These are phyloP conservation scores for Trametes gibbosa DNA, from an alignment of 768 basidiomycete genomes.

Conservation along the genomic window DNA sequence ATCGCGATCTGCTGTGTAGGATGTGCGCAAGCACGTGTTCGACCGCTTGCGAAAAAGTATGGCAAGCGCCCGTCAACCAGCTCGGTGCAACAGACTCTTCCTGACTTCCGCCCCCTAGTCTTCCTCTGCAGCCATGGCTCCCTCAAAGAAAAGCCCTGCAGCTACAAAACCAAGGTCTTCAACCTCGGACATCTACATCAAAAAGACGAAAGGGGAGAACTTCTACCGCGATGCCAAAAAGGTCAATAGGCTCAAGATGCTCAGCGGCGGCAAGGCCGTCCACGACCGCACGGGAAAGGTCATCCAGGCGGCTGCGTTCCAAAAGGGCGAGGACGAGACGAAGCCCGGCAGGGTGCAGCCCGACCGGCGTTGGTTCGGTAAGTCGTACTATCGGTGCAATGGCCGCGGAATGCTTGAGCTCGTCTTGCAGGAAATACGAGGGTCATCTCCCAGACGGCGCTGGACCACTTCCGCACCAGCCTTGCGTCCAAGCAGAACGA, in stretches of 20 bases:
- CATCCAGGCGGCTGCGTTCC: slow-evolving; percentile 90
- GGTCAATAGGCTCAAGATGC: slow-evolving; percentile 83
- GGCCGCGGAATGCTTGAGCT: neutral
- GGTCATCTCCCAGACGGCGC: slow-evolving; percentile 92
- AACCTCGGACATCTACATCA: slow-evolving; percentile 48
- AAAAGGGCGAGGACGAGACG: slow-evolving; percentile 91
- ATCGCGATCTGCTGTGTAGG: neutral
- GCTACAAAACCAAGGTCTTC: slow-evolving; percentile 28
- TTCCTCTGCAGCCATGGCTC: slow-evolving; percentile 30
- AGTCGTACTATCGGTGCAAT: slow-evolving; percentile 28
- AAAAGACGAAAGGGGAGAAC: slow-evolving; percentile 89
- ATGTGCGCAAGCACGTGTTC: slow-evolving; percentile 1
- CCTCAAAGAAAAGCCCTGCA: slow-evolving; percentile 27
- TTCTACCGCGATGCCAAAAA: slow-evolving; percentile 97
- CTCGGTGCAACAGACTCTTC: neutral
- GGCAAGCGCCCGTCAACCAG: neutral
- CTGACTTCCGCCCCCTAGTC: neutral
- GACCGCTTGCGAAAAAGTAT: neutral
- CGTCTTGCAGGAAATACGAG: slow-evolving; percentile 81
- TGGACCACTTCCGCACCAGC: slow-evolving; percentile 95
- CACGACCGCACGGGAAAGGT: slow-evolving; percentile 92
- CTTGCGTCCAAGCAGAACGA: slow-evolving; percentile 83
- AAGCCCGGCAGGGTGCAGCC: slow-evolving; percentile 91
- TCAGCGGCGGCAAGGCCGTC: slow-evolving; percentile 87
- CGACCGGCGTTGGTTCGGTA: slow-evolving; percentile 97